Percentiles rank a stretch among this genome's conserved stretches.
These are phyloP conservation scores for Athelia sp. DNA, from an alignment of 1,284 basidiomycete species.

Conservation along the genomic window DNA sequence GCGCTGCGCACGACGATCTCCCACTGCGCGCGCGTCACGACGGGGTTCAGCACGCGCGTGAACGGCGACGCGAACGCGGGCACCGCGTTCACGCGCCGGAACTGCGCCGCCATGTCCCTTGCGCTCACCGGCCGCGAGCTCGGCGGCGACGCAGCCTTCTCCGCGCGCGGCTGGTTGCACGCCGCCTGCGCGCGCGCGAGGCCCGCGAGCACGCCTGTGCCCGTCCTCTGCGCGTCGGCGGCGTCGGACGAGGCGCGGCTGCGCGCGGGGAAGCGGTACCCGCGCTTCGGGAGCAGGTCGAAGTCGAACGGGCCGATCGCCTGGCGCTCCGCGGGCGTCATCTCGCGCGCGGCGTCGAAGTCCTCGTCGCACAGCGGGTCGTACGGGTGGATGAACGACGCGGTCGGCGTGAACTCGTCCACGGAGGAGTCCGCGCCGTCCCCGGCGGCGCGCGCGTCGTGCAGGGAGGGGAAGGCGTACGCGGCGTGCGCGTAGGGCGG, in stretches of 20 bases:
- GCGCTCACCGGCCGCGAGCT: conserved; percentile 3
- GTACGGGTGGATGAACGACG: conserved; percentile 53
- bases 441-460: background rate
- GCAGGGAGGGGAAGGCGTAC: background rate
- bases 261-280: background rate
- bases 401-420: conserved; percentile 36
- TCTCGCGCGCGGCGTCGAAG: conserved; percentile 17
- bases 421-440: background rate
- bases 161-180: background rate
- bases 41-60: conserved; percentile 63
- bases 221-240: too few relatives aligned
- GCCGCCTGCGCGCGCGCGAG: background rate
- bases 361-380: conserved; percentile 30
- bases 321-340: conserved; percentile 32
- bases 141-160: too few relatives aligned
- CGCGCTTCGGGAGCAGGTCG: conserved; percentile 39
- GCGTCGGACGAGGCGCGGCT: background rate
- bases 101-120: conserved; percentile 22
- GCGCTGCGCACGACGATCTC: conserved; percentile 52
- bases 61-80: conserved; percentile 67
- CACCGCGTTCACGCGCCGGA: conserved; percentile 48
- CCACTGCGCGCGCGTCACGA: conserved; percentile 73
- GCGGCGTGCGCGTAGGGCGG: too few relatives aligned
- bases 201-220: too few relatives aligned
- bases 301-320: conserved; percentile 51